Base-by-base conservation (phyloP, 169 alveolate species). In the Plasmodium vinckei region DNA sequence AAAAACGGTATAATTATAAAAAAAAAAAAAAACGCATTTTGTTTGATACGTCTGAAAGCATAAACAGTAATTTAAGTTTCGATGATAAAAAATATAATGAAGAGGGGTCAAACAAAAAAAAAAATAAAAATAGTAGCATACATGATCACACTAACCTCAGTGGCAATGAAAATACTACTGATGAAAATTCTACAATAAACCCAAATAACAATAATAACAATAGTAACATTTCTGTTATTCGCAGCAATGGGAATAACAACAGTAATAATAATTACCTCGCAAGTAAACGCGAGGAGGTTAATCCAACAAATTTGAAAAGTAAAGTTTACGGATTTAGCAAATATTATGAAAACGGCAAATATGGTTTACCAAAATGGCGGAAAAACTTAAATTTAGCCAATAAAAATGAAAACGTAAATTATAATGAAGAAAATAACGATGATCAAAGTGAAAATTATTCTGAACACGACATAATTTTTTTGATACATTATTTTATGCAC, bases 401-500 rank as follows among this genome's bases (percentile, higher is more conserved):
- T 23, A 79, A 67, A 65, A 27, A 19, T 54, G 77, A 53, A 9
- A 64, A 71, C 67, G 5, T 51, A 19, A 1, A 39, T 51, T 23
- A 33, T 19, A 42, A 21, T n/a, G 77, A 65, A 19, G 23, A 17
- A 13, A 54, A 65, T 65, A 60, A 42, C n/a, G 54, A 47, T 3
- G 60, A 9, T 15, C 73, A 75, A 47, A 44, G 12, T 46, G 63
- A 65, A 15, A 49, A 79, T 46, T 79, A 79, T 54, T 67, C 82
- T 39, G 82, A 79, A 79, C 63, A 65, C 6, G 89, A 79, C 13
- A 65, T 79, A 59, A 33, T 79, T 39, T 65, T 65, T 51, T 6
- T 79, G 15, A 47, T 79, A 25, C 60, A 65, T 27, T 79, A 79
- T 67, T 79, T 79, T 79, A 54, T 79, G 72, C n/a, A 39, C 9